phyloP scores from a whole-genome alignment of 768 basidiomycete species.

The Tricholoma hemisulphureum region DNA sequence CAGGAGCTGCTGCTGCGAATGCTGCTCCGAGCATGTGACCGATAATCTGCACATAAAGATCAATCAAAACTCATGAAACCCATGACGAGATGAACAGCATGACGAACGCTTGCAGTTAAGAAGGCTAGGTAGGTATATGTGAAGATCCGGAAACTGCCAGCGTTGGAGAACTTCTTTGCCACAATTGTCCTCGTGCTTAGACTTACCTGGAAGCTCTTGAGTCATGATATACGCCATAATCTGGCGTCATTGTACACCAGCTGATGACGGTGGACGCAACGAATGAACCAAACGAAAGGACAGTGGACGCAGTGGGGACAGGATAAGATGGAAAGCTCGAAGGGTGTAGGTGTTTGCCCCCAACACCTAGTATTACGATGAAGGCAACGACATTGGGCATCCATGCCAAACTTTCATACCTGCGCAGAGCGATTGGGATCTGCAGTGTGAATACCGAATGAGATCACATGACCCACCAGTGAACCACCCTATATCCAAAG shows the following conservation, averaged over 20 bases:
- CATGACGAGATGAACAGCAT: background rate
- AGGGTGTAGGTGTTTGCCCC: slow-evolving; percentile 54
- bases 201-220: slow-evolving; percentile 29
- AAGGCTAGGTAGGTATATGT: slow-evolving; percentile 65
- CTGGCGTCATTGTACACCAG: slow-evolving; percentile 44
- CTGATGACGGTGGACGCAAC: slow-evolving; percentile 38
- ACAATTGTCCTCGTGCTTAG: background rate
- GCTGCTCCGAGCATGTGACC: slow-evolving; percentile 64
- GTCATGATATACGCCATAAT: slow-evolving; percentile 45
- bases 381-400: slow-evolving; percentile 64
- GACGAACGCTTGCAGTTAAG: slow-evolving; percentile 54
- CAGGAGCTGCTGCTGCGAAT: slow-evolving; percentile 54
- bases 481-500: slow-evolving; percentile 62
- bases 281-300: slow-evolving; percentile 38
- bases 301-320: slow-evolving; percentile 24
- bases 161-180: background rate
- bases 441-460: background rate
- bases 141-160: slow-evolving; percentile 53
- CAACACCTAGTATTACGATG: slow-evolving; percentile 60
- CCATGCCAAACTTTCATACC: slow-evolving; percentile 63
- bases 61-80: background rate
- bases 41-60: slow-evolving; percentile 37
- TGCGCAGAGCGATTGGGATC: slow-evolving; percentile 6
- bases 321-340: slow-evolving; percentile 18
- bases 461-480: slow-evolving; percentile 40